Evolutionary conservation across 495 filamentous ascomycete genomes (phyloP).

Genomic region (Aspergillus egyptiacus): DNA sequence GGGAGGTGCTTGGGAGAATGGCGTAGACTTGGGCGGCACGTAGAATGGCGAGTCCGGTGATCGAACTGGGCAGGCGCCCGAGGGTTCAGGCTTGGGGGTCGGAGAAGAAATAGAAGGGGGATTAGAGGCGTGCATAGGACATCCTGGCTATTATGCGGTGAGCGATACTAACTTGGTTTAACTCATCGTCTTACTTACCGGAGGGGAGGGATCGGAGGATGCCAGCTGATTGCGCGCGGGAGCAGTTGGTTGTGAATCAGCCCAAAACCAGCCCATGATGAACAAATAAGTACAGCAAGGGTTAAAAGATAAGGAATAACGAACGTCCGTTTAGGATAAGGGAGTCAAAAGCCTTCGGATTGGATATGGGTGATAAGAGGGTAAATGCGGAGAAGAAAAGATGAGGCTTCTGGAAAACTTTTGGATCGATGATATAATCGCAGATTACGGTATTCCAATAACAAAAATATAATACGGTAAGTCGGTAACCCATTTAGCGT

Average conservation of each 20-base stretch:
- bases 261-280: constrained; percentile 98
- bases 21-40: constrained; percentile 25
- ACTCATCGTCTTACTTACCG: constrained; percentile 52
- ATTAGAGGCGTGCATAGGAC: constrained; percentile 78
- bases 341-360: background rate
- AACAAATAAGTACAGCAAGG: background rate
- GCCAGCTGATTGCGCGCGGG: constrained; percentile 40
- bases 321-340: too few relatives aligned
- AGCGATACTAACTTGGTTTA: constrained; percentile 18
- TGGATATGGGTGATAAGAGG: background rate
- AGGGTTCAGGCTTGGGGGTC: constrained; percentile 38
- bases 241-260: constrained; percentile 53
- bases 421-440: constrained; percentile 5
- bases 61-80: constrained; percentile 51
- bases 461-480: background rate
- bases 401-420: constrained; percentile 1
- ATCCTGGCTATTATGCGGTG: constrained; percentile 60
- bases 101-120: constrained; percentile 35
- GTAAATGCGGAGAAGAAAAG: background rate
- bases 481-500: background rate
- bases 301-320: too few relatives aligned
- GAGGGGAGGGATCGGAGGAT: constrained; percentile 45
- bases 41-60: constrained; percentile 41
- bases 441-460: constrained; percentile 3
- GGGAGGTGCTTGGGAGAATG: constrained; percentile 20